Conservation (phyloP, 352 stramenopile genomes). For the Globisporangium paroecandrum region DNA sequence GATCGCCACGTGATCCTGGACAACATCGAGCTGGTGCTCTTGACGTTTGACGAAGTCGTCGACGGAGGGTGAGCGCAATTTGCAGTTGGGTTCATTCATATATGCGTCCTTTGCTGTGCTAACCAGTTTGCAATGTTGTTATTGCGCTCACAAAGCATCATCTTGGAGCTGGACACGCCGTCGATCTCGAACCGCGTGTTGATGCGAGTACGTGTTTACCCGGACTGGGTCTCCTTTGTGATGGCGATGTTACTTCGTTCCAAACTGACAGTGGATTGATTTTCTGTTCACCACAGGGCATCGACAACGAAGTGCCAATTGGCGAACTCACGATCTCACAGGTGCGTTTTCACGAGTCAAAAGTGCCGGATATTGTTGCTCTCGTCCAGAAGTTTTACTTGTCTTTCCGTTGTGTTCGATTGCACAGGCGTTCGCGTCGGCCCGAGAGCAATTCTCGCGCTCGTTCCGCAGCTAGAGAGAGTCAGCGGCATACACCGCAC, state of each 20-base stretch:
- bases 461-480: slow-evolving; percentile 82
- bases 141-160: slow-evolving; percentile 48
- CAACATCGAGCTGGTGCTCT: slow-evolving; percentile 89
- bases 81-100: background rate
- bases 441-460: slow-evolving; percentile 84
- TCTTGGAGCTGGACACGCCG: slow-evolving; percentile 85
- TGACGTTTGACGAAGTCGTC: slow-evolving; percentile 90
- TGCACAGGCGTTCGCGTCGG: slow-evolving; percentile 72
- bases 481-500: background rate
- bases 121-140: background rate
- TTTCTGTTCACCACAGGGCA: slow-evolving; percentile 44
- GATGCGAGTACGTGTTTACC: slow-evolving; percentile 70
- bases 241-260: background rate
- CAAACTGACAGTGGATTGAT: background rate
- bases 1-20: slow-evolving; percentile 87
- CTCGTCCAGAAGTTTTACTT: background rate
- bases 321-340: slow-evolving; percentile 86
- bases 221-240: background rate
- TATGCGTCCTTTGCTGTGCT: background rate
- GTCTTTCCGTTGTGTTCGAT: background rate
- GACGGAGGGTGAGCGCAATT: slow-evolving; percentile 64
- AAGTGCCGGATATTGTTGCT: background rate
- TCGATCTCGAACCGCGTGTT: slow-evolving; percentile 89
- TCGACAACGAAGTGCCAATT: slow-evolving; percentile 85
- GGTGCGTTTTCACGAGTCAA: slow-evolving; percentile 22